A percentile compares a stretch with the other conserved stretches of the same genome.
Conservation (phyloP, 495 filamentous ascomycete genomes). For the Pseudevernia furfuracea region DNA sequence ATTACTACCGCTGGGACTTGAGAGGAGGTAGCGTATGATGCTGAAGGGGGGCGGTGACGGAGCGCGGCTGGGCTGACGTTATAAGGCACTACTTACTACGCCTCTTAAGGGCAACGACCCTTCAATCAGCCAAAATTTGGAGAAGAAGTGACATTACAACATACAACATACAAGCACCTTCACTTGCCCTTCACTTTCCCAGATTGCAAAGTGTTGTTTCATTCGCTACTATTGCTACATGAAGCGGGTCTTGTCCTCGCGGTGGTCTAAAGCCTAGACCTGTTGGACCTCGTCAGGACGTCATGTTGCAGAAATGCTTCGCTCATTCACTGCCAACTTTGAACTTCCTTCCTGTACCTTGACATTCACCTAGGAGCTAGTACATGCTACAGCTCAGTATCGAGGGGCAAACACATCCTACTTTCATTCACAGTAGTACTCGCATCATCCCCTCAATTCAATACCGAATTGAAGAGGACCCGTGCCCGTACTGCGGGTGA, state of each 20-base stretch:
- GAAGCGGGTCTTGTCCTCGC: not conserved
- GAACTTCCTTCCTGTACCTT: not conserved
- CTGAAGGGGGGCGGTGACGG: not conserved
- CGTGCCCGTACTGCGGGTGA: not conserved
- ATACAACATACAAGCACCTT: no score
- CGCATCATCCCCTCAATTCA: not conserved
- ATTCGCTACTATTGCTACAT: not conserved
- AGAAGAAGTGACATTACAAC: no score
- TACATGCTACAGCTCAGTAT: slow-evolving; percentile 1
- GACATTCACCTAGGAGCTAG: not conserved
- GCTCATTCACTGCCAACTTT: not conserved
- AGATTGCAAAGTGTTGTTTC: no score
- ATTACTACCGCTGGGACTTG: not conserved
- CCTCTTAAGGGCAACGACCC: not conserved
- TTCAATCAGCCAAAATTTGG: not conserved
- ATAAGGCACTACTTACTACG: no score
- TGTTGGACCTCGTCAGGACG: not conserved
- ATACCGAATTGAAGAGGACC: not conserved
- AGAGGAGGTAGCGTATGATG: not conserved
- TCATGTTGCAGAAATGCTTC: not conserved
- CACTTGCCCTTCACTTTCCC: not conserved
- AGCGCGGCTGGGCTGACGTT: not conserved
- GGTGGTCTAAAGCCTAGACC: not conserved
- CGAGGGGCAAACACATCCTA: not conserved
- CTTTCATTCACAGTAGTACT: not conserved